phyloP scores from a whole-genome alignment of 163 green algal genomes.

The Coccomyxa subellipsoidea region DNA sequence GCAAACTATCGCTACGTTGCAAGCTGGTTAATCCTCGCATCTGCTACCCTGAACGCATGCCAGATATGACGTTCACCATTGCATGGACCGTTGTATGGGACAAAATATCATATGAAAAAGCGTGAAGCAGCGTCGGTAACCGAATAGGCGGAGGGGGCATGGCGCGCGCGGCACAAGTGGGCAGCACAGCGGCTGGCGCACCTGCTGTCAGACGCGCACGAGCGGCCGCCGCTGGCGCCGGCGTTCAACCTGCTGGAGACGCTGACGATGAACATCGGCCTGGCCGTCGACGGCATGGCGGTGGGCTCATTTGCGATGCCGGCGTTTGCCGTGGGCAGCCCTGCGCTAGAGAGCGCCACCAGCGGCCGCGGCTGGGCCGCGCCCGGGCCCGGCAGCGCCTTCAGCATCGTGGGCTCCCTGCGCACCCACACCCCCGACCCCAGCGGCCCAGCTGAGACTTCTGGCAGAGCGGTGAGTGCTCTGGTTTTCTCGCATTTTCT shows the following conservation, averaged over 20 bases:
- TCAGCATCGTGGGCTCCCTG: not conserved
- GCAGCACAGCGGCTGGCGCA: constrained; percentile 24
- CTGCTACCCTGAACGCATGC: too few relatives aligned
- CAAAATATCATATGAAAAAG: too few relatives aligned
- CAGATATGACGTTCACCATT: too few relatives aligned
- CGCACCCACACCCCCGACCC: not conserved
- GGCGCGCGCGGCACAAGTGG: constrained; percentile 25
- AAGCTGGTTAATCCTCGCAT: too few relatives aligned
- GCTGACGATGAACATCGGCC: constrained; percentile 18
- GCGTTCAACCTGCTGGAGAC: constrained; percentile 7
- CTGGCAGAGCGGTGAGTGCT: constrained; percentile 1
- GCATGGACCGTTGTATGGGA: too few relatives aligned
- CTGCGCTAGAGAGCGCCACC: not conserved
- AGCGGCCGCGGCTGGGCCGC: not conserved
- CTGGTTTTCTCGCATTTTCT: too few relatives aligned
- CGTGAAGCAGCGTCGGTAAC: not conserved
- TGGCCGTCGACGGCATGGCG: constrained; percentile 10
- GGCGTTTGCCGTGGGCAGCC: not conserved
- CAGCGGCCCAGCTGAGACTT: not conserved
- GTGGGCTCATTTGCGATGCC: not conserved
- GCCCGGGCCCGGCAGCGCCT: not conserved
- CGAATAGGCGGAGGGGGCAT: constrained; percentile 17
- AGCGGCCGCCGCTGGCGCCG: constrained; percentile 15
- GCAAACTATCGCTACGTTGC: too few relatives aligned
- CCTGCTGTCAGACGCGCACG: constrained; percentile 23